These are phyloP conservation scores for Pyrenophora tritici-repentis DNA, from an alignment of 2,329 filamentous ascomycete genomes.

Conservation along the genomic window DNA sequence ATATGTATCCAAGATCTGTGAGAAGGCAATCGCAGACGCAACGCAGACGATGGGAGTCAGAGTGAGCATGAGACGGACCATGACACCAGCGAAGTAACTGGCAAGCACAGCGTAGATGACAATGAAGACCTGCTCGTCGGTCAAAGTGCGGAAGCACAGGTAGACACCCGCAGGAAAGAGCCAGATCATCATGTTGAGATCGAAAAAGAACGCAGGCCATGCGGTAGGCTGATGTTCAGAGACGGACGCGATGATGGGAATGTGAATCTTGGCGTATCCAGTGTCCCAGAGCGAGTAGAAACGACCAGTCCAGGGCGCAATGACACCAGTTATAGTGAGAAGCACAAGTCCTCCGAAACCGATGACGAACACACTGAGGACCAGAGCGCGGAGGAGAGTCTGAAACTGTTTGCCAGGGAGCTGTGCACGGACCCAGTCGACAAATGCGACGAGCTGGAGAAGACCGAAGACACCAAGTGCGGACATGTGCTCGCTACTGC, in stretches of 20 bases:
- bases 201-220: constrained; percentile 99
- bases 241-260: constrained; percentile 99
- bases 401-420: constrained; percentile 93
- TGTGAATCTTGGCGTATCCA: constrained; percentile 97
- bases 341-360: constrained; percentile 76
- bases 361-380: constrained; percentile 74
- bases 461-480: constrained; percentile 94
- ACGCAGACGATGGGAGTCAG: constrained; percentile 96
- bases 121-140: constrained; percentile 96
- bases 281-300: constrained; percentile 99
- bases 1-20: constrained; percentile 87
- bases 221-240: constrained; percentile 99
- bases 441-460: constrained; percentile 88
- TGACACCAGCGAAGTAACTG: constrained; percentile 98
- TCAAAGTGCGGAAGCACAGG: constrained; percentile 92
- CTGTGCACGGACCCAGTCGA: constrained; percentile 86
- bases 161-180: constrained; percentile 98
- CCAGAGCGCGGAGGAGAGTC: constrained; percentile 77
- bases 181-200: constrained; percentile 98
- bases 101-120: constrained; percentile 96
- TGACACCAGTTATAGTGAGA: constrained; percentile 84
- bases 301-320: constrained; percentile 96
- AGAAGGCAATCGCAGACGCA: constrained; percentile 85
- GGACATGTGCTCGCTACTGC: constrained; percentile 98
- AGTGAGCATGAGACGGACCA: constrained; percentile 98